Conservation (phyloP, 305 asterid species). For the Petunia hybrid region DNA sequence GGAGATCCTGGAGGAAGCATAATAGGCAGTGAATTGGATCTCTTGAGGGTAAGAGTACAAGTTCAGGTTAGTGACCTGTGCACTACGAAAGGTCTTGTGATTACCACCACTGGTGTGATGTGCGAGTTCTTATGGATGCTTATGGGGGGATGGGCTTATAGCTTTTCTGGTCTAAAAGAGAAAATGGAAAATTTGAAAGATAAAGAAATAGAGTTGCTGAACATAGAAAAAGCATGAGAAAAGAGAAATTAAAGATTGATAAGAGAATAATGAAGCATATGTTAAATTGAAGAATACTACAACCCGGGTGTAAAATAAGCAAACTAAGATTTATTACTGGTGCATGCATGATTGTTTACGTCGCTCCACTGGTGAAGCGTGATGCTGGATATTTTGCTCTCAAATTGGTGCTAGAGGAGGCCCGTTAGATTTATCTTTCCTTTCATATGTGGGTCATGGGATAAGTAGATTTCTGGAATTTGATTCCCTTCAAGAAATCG, state of each 20-base stretch:
- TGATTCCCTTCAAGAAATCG: not conserved
- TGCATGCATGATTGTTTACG: not conserved
- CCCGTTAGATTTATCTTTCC: not conserved
- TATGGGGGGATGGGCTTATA: not conserved
- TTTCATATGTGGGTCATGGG: not conserved
- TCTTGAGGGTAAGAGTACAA: constrained; percentile 5
- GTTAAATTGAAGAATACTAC: not conserved
- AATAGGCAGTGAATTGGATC: constrained; percentile 3
- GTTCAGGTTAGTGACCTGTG: not conserved
- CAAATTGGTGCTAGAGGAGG: too few species aligned
- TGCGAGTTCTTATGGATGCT: constrained; percentile 22
- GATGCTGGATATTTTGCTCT: too few species aligned
- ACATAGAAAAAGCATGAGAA: not conserved
- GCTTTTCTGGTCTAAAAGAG: not conserved
- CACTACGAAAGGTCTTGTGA: constrained; percentile 3
- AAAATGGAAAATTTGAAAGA: too few species aligned
- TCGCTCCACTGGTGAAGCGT: not conserved
- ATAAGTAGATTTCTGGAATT: not conserved
- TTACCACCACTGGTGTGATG: constrained; percentile 11
- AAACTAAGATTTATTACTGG: not conserved
- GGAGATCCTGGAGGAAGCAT: constrained; percentile 11
- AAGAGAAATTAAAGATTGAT: not conserved
- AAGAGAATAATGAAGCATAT: not conserved
- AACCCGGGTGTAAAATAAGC: not conserved
- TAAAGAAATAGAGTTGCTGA: not conserved